phyloP scores from a whole-genome alignment of 257 asterid genomes.

The Thymus quinquecostatus region DNA sequence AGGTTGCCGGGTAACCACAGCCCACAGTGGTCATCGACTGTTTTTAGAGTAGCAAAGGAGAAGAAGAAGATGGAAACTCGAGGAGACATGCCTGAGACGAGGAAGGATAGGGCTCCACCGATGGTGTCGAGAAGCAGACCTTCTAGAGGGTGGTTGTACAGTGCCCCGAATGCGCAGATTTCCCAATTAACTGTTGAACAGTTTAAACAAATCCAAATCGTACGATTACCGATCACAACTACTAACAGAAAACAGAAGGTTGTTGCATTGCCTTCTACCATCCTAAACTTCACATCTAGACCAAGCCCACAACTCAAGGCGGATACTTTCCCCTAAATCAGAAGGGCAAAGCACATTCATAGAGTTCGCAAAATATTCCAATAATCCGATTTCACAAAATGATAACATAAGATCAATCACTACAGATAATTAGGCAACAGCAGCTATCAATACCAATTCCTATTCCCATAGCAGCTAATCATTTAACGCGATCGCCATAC shows the following conservation, averaged over 20 bases:
- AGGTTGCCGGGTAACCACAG: constrained; percentile 90
- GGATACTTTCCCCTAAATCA: constrained; percentile 1
- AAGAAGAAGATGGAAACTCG: constrained; percentile 86
- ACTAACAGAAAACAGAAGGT: too few species aligned
- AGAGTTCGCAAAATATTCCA: constrained; percentile 10
- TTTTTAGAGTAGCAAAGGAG: constrained; percentile 87
- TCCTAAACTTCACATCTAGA: neutral
- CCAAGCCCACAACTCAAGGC: neutral
- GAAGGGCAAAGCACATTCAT: constrained; percentile 11
- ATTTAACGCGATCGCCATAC: neutral
- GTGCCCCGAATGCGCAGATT: constrained; percentile 90
- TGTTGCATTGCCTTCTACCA: too few species aligned
- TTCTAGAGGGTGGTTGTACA: constrained; percentile 93
- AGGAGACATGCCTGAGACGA: constrained; percentile 91
- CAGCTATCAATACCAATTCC: constrained; percentile 1
- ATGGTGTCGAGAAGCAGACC: constrained; percentile 87
- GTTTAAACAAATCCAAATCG: neutral
- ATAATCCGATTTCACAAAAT: neutral
- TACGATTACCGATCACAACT: neutral
- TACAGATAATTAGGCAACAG: neutral
- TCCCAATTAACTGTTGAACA: too few species aligned
- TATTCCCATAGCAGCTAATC: constrained; percentile 7
- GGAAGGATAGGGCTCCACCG: constrained; percentile 87
- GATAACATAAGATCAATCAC: neutral
- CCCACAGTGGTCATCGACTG: constrained; percentile 94